Base-by-base conservation (phyloP, 257 asterid species). In the Jacaranda copaia region DNA sequence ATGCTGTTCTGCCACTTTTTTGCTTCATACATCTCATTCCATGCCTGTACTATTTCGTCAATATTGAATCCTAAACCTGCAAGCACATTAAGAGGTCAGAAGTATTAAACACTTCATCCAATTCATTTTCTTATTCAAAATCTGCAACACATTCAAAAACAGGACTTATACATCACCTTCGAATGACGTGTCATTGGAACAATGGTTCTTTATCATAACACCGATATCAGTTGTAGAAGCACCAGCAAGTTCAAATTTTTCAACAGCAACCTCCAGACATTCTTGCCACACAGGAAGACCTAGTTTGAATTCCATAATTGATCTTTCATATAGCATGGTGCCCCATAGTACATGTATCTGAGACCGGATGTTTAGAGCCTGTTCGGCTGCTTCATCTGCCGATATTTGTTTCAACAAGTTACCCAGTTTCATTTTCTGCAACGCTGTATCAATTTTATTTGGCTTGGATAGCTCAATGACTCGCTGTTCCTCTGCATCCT, bases 21-120 rank as follows among this genome's bases (percentile, higher is more conserved):
- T 39, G 98, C 98, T 79, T 91, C 97, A 71, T 89, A 86, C 98
- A 91, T 91, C 85, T 91, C 97, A 42, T 88, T 91, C 98, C 97
- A 89, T 38, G 96, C 98, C 84, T 89, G 96, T 70, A 89, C 94
- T 78, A 93, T 88, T 88, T 92, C 96, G 20, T 92, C 91, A 73
- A 92, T 89, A 77, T 93, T 89, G 87, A 92, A 91, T 73, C 98
- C 95, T 71, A 88, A 80, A 39, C 97, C 97, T 91, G 85, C 70
- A 88, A 85, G 46, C 40, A 71, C 11, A 55, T 70, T 5, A 66
- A 59, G 15, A 12, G 12, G 66, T 87, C 76, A 86, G 56, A 81
- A 7, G 53, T 35, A 52, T 57, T 3, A 51, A 68, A 63, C 68
- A 73, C 79, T 18, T 69, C 78, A 77, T 57, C n/a, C 15, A 53